A percentile compares a stretch with the other conserved stretches of the same genome.
These are phyloP conservation scores for Trichoderma asperellum DNA, from an alignment of 2,329 filamentous ascomycete genomes.

Conservation along the genomic window DNA sequence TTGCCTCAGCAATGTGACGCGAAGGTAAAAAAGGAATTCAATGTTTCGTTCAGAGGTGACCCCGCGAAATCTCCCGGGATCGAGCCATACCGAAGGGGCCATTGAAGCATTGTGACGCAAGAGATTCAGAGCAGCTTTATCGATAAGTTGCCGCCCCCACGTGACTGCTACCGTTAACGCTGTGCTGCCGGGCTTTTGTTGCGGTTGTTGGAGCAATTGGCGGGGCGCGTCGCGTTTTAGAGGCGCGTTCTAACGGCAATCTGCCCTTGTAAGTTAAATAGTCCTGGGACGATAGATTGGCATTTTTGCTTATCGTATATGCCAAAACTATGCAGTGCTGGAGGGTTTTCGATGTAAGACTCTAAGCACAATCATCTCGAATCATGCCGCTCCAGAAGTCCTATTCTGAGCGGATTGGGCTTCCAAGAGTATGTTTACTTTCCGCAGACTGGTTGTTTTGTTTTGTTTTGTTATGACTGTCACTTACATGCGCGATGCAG, in stretches of 20 bases:
- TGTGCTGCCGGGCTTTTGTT: background rate
- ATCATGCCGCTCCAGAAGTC: constrained; percentile 49
- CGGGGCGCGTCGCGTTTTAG: constrained; percentile 29
- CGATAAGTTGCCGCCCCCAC: constrained; percentile 35
- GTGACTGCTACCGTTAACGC: constrained; percentile 32
- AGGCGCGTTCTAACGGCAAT: constrained; percentile 5
- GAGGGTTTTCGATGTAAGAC: constrained; percentile 32
- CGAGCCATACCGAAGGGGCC: background rate
- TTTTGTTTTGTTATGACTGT: constrained; percentile 21
- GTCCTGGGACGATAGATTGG: background rate
- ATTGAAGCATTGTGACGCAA: constrained; percentile 28
- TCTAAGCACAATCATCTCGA: constrained; percentile 29
- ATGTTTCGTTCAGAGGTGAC: background rate
- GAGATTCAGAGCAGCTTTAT: constrained; percentile 36
- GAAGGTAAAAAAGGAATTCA: background rate
- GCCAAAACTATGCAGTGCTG: background rate
- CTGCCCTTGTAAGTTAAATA: constrained; percentile 18
- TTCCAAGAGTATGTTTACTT: constrained; percentile 40
- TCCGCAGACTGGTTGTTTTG: background rate
- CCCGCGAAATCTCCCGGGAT: constrained; percentile 11
- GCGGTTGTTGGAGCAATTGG: constrained; percentile 17
- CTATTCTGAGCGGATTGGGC: constrained; percentile 44
- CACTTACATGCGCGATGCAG: constrained; percentile 33
- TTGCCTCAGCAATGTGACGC: background rate
- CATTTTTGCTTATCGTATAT: background rate